A percentile compares a stretch with the other conserved stretches of the same genome.
phyloP scores from a whole-genome alignment of 2,329 filamentous ascomycete genomes.

The Rhinocladiella similis region DNA sequence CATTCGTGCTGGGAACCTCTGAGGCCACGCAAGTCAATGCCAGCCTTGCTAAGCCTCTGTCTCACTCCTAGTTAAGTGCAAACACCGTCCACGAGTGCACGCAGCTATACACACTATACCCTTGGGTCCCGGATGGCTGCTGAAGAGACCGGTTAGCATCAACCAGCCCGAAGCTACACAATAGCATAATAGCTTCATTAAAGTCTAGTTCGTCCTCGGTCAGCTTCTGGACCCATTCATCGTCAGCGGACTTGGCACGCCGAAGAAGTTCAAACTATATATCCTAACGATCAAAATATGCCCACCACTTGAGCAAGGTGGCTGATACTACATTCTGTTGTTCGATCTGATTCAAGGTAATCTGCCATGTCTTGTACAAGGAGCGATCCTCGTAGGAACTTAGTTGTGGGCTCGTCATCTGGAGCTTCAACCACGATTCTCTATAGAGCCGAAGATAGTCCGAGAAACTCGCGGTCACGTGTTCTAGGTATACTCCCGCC shows the following conservation, averaged over 20 bases:
- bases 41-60: neutral
- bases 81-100: slow-evolving; percentile 17
- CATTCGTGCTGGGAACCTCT: neutral
- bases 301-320: slow-evolving; percentile 42
- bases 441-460: slow-evolving; percentile 45
- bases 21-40: neutral
- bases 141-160: neutral
- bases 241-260: slow-evolving; percentile 5
- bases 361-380: slow-evolving; percentile 25
- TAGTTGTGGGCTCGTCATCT: neutral
- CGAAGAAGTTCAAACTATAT: slow-evolving; percentile 47
- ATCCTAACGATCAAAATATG: slow-evolving; percentile 45
- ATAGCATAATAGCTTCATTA: slow-evolving; percentile 4
- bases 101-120: slow-evolving; percentile 19
- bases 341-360: slow-evolving; percentile 14
- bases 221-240: slow-evolving; percentile 24
- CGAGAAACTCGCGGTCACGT: slow-evolving; percentile 37
- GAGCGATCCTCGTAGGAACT: slow-evolving; percentile 14
- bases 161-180: slow-evolving; percentile 14
- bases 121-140: neutral
- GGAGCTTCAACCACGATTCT: slow-evolving; percentile 36
- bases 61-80: slow-evolving; percentile 9
- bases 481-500: slow-evolving; percentile 46
- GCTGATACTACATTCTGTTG: slow-evolving; percentile 28
- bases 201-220: slow-evolving; percentile 11